Evolutionary conservation across 1,284 basidiomycete species (phyloP).

Genomic region (Cystobasidiaceae sp.): DNA sequence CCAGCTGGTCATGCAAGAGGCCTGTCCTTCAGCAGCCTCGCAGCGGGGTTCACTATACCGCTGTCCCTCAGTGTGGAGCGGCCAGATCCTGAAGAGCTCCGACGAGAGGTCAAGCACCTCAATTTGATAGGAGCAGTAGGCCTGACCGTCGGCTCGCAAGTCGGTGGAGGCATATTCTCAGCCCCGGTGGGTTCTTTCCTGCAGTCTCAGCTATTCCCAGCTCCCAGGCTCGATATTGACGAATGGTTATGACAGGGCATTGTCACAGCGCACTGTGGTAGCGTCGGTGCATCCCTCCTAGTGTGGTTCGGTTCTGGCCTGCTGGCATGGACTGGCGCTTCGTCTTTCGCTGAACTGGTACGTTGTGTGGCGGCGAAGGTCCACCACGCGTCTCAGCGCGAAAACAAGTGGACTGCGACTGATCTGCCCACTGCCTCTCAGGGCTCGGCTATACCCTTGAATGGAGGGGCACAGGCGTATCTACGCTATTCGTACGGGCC

Average conservation of each 20-base stretch:
- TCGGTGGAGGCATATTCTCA: slow-evolving; percentile 89
- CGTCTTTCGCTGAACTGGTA: slow-evolving; percentile 37
- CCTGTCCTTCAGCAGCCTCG: slow-evolving; percentile 5
- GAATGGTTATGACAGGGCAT: slow-evolving; percentile 30
- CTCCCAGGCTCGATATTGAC: no score
- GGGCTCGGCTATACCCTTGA: slow-evolving; percentile 72
- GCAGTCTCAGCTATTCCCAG: neutral
- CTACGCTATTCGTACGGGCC: slow-evolving; percentile 84
- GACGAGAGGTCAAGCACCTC: slow-evolving; percentile 11
- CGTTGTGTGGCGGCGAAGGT: no score
- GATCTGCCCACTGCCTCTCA: slow-evolving; percentile 84
- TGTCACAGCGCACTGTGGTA: slow-evolving; percentile 78
- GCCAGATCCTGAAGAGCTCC: neutral
- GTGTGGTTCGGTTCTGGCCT: slow-evolving; percentile 53
- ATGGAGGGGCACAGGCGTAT: slow-evolving; percentile 84
- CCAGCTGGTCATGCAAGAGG: neutral
- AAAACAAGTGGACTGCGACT: slow-evolving; percentile 49
- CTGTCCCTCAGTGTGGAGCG: slow-evolving; percentile 7
- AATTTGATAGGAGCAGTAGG: slow-evolving; percentile 60
- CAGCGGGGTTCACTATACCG: neutral
- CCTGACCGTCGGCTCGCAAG: slow-evolving; percentile 74
- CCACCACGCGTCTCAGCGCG: no score
- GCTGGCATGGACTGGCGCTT: slow-evolving; percentile 76
- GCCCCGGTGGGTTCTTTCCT: slow-evolving; percentile 65
- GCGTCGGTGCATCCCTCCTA: slow-evolving; percentile 38